Percentiles rank a stretch among this genome's conserved stretches.
These are phyloP conservation scores for Prosopis cineraria DNA, from an alignment of 306 rosid species.

Conservation along the genomic window DNA sequence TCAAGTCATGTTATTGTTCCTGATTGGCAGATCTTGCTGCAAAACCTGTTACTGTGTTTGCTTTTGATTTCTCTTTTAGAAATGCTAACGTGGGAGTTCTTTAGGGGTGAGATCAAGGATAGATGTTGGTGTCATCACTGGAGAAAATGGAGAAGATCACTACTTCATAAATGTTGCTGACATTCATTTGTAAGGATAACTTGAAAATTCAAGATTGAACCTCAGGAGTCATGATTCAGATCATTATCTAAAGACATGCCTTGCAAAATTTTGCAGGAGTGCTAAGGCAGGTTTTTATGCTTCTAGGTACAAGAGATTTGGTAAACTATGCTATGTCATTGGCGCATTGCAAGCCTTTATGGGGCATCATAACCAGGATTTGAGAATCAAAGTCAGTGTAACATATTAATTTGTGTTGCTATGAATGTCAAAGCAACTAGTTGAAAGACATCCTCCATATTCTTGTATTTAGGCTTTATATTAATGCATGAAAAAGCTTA, in stretches of 20 bases:
- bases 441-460: neutral
- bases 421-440: neutral
- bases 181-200: conserved; percentile 85
- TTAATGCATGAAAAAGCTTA: conserved; percentile 6
- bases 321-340: conserved; percentile 84
- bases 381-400: conserved; percentile 77
- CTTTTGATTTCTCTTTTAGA: conserved; percentile 32
- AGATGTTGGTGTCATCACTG: conserved; percentile 75
- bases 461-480: conserved; percentile 17
- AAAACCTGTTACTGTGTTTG: neutral
- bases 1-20: neutral
- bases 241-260: conserved; percentile 27
- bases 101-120: conserved; percentile 76
- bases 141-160: conserved; percentile 60
- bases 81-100: conserved; percentile 36
- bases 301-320: conserved; percentile 82
- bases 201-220: conserved; percentile 35
- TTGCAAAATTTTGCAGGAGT: conserved; percentile 59
- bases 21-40: conserved; percentile 22
- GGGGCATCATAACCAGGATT: conserved; percentile 79
- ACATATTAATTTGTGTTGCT: neutral
- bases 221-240: conserved; percentile 2
- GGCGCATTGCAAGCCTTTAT: conserved; percentile 92
- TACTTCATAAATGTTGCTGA: conserved; percentile 94
- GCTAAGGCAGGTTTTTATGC: conserved; percentile 95